phyloP scores from a whole-genome alignment of 1,139 yeast species.

The Kurtzmaniella quercitrusa region DNA sequence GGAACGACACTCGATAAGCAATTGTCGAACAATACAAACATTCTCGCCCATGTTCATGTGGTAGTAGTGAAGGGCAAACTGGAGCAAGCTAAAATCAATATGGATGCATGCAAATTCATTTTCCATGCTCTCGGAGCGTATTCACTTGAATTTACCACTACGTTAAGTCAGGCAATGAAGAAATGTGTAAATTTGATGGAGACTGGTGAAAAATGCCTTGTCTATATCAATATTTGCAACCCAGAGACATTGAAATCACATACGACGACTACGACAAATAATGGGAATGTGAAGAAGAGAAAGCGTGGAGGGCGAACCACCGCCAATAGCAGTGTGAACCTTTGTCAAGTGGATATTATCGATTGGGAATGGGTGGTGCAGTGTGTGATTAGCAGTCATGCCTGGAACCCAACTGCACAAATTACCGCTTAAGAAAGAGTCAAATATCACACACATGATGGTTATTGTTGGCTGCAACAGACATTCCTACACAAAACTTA shows the following conservation, averaged over 20 bases:
- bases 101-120: slow-evolving; percentile 39
- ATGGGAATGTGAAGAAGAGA: not conserved
- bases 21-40: slow-evolving; percentile 28
- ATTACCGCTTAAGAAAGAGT: not conserved
- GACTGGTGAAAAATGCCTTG: not conserved
- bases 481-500: too few relatives aligned
- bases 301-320: not conserved
- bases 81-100: slow-evolving; percentile 19
- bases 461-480: too few relatives aligned
- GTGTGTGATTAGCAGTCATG: slow-evolving; percentile 51
- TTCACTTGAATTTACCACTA: slow-evolving; percentile 11
- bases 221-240: not conserved
- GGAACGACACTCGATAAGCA: slow-evolving; percentile 29
- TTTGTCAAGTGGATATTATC: slow-evolving; percentile 22
- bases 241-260: not conserved
- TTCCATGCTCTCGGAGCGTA: slow-evolving; percentile 46
- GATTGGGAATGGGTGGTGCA: slow-evolving; percentile 79
- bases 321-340: not conserved
- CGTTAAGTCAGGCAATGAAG: slow-evolving; percentile 2
- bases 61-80: slow-evolving; percentile 22
- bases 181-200: not conserved
- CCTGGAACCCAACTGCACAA: slow-evolving; percentile 16
- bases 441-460: too few relatives aligned
- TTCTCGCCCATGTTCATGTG: slow-evolving; percentile 29
- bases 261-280: not conserved